Evolutionary conservation across 2,329 filamentous ascomycete species (phyloP).

Genomic region (Botrytis pseudocinerea): DNA sequence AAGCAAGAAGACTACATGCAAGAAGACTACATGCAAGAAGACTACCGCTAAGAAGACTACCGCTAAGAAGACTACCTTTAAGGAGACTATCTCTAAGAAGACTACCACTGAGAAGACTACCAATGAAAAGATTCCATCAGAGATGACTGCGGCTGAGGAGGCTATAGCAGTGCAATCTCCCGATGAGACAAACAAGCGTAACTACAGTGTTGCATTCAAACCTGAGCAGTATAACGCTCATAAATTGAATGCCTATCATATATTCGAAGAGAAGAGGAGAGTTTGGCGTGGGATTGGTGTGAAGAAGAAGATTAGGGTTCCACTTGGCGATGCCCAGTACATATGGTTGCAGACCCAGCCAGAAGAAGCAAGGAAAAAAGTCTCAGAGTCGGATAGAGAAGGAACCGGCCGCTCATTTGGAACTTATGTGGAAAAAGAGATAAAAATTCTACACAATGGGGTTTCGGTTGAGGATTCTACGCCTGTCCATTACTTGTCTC

Average conservation of each 20-base stretch:
- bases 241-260: rapidly evolving
- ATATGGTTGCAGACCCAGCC: background rate
- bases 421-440: background rate
- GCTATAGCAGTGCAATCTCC: background rate
- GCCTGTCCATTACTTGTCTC: background rate
- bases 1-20: background rate
- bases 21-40: too few relatives aligned
- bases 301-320: background rate
- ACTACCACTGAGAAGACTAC: too few relatives aligned
- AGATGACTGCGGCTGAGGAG: background rate
- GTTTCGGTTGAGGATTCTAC: rapidly evolving
- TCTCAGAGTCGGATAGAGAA: rapidly evolving
- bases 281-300: background rate
- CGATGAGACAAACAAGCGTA: too few relatives aligned
- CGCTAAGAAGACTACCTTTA: too few relatives aligned
- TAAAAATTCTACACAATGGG: rapidly evolving
- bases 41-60: too few relatives aligned
- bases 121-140: too few relatives aligned
- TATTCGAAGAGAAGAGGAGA: rapidly evolving
- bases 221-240: background rate
- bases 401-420: too few relatives aligned
- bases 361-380: too few relatives aligned
- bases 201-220: background rate
- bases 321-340: background rate
- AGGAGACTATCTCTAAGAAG: too few relatives aligned